Evolutionary conservation across 805 yeast species (phyloP), one percentile per base, ranked within the genome.

Genomic region (Ogataea methanolica): DNA sequence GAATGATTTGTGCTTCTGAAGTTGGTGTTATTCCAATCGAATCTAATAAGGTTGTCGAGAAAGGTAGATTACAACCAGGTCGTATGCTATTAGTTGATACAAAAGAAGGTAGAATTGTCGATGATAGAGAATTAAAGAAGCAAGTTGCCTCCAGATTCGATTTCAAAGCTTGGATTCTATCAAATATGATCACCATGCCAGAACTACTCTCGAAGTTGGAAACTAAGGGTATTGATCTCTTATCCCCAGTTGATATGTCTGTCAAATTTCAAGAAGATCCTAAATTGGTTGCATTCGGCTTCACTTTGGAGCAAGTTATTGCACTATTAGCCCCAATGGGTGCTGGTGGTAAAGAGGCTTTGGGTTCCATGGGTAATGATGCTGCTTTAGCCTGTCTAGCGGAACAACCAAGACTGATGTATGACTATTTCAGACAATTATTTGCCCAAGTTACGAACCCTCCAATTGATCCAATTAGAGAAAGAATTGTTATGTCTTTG

Each of bases 361-460:
- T 92, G 45, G 98, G 99, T 16, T 91, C 97, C 17, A 92, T 92
- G 99, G 99, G 99, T 75, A 92, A 92, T 64, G 99, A 92, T 65
- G 82, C 94, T 44, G 96, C 98, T 12, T 75, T 92, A 55, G 98
- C 98, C 0, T 94, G 99, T 70, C 72, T 92, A 57, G 85, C 96
- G 36, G 92, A 88, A 64, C 96, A 90, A 69, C 98, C 99, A 39
- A 85, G 84, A 57, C 71, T 94, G 53, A 73, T 89, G 53, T 92
- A 87, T 67, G 99, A 94, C 62, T 92, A 92, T 72, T 94, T 92
- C 76, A 83, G 96, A 61, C 96, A 92, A 68, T 77, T 92, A 62
- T 92, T 92, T 72, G 99, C 99, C 19, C 99, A 92, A 71, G 99
- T 92, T 47, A 92, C 99, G 33, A 92, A 92, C 71, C 99, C 99